A percentile compares a stretch with the other conserved stretches of the same genome.
These are phyloP conservation scores for Trametes cingulata DNA, from an alignment of 768 basidiomycete species.

Conservation along the genomic window DNA sequence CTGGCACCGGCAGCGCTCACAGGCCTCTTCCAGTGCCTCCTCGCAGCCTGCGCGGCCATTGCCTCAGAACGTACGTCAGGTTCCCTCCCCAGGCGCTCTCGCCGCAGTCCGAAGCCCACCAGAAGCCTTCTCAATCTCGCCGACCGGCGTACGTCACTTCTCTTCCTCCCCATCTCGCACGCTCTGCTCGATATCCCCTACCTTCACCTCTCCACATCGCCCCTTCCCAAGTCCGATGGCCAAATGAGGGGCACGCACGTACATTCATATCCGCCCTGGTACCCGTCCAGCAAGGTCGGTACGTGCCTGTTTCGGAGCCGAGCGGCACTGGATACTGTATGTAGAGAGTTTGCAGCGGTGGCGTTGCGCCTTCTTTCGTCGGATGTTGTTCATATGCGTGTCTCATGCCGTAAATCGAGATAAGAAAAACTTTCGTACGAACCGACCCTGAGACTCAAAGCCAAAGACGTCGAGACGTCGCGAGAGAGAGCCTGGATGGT, in stretches of 20 bases:
- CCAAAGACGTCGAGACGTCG: background rate
- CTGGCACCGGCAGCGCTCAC: background rate
- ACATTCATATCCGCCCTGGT: background rate
- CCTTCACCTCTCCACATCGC: background rate
- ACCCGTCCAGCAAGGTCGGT: background rate
- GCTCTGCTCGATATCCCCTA: background rate
- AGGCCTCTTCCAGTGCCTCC: background rate
- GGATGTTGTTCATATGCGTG: background rate
- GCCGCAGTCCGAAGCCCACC: constrained; percentile 9
- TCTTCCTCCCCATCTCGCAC: constrained; percentile 3
- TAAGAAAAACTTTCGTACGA: background rate
- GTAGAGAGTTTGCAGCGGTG: background rate
- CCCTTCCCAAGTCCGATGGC: background rate
- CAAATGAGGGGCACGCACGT: too few species aligned
- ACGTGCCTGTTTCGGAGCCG: background rate
- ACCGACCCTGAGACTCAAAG: background rate
- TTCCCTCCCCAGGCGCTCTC: constrained; percentile 12
- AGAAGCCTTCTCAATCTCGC: constrained; percentile 17
- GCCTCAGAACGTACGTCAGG: constrained; percentile 6
- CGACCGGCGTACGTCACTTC: constrained; percentile 15
- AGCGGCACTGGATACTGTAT: background rate
- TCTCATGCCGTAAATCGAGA: constrained; percentile 5
- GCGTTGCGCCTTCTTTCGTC: background rate
- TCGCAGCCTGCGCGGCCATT: background rate
- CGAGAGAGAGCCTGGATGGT: background rate